Evolutionary conservation across 805 yeast genomes (phyloP).

Genomic region (Danielozyma ontarioensis): DNA sequence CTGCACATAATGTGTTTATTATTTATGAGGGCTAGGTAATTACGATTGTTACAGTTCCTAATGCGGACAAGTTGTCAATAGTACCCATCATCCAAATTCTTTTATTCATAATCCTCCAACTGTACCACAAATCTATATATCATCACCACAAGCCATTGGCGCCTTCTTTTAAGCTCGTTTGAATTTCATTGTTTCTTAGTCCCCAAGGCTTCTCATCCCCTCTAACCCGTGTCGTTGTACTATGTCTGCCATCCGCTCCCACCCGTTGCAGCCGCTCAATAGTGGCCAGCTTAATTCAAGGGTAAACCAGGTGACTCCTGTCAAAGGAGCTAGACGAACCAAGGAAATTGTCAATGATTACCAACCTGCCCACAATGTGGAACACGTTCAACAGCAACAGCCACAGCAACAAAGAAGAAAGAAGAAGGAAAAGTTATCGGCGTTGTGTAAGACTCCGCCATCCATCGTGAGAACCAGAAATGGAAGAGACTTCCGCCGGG

Average conservation of each 20-base stretch:
- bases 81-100: background rate
- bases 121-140: background rate
- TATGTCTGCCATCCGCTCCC: conserved; percentile 15
- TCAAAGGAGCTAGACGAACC: conserved; percentile 25
- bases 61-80: background rate
- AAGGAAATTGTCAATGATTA: conserved; percentile 17
- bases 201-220: background rate
- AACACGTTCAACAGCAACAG: conserved; percentile 11
- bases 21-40: background rate
- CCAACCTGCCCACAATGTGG: conserved; percentile 11
- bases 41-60: background rate
- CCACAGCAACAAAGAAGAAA: conserved; percentile 38
- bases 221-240: background rate
- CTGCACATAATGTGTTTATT: background rate
- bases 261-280: conserved; percentile 53
- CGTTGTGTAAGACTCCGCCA: conserved; percentile 95
- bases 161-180: too few species aligned
- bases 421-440: conserved; percentile 83
- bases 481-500: conserved; percentile 88
- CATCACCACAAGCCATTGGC: background rate
- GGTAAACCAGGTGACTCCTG: conserved; percentile 36
- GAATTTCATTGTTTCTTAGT: background rate
- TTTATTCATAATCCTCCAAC: background rate
- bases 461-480: conserved; percentile 80
- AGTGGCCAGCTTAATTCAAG: conserved; percentile 48